Evolutionary conservation across 441 rosid species (phyloP).

Genomic region (Eutrema salsugineum): DNA sequence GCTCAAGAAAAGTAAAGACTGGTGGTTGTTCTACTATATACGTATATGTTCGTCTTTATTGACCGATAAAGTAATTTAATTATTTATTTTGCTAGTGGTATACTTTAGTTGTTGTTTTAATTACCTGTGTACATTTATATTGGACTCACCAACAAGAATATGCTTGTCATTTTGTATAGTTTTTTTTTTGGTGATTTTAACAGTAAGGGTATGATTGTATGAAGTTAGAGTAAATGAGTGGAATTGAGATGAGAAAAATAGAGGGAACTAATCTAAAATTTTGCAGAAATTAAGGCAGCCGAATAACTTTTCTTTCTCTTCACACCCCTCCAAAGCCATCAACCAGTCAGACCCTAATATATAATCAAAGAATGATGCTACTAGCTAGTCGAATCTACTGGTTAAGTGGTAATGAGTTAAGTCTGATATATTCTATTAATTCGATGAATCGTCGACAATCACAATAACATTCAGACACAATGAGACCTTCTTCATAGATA

Average conservation of each 20-base stretch:
- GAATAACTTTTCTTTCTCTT: too few species aligned
- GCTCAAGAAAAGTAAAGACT: not conserved
- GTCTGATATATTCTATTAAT: not conserved
- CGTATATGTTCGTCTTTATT: conserved; percentile 1
- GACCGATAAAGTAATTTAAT: not conserved
- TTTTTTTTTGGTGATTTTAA: not conserved
- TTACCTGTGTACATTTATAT: not conserved
- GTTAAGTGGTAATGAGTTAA: not conserved
- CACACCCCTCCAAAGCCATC: too few species aligned
- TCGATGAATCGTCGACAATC: too few species aligned
- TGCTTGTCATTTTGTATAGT: not conserved
- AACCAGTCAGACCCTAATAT: too few species aligned
- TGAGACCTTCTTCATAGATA: too few species aligned
- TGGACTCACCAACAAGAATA: not conserved
- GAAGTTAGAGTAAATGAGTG: too few species aligned
- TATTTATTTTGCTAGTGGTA: not conserved
- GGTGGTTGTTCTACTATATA: not conserved
- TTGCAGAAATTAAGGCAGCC: too few species aligned
- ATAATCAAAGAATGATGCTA: too few species aligned
- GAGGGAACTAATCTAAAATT: too few species aligned
- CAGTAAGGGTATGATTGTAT: too few species aligned
- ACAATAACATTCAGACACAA: too few species aligned
- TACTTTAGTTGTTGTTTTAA: not conserved
- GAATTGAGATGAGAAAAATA: too few species aligned
- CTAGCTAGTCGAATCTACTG: not conserved